A percentile compares a stretch with the other conserved stretches of the same genome.
Conservation (phyloP, 495 filamentous ascomycete species). For the Penicillium cosmopolitanum region DNA sequence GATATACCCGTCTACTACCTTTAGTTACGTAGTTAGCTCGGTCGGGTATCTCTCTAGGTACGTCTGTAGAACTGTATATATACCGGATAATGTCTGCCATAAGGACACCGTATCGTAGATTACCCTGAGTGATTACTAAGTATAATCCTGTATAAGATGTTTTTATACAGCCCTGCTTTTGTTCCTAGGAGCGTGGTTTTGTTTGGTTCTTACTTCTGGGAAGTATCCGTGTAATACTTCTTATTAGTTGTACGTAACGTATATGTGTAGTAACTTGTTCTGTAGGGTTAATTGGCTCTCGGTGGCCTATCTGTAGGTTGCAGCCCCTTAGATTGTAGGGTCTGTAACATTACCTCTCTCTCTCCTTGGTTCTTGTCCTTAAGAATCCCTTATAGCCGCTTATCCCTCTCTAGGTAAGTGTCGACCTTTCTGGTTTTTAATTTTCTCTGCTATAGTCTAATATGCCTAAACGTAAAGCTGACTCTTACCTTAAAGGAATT, state of each 20-base stretch:
- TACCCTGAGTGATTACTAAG: background rate
- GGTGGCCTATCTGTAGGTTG: slow-evolving; percentile 1
- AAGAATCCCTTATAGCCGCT: too few species aligned
- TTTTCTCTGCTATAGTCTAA: too few species aligned
- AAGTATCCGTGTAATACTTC: background rate
- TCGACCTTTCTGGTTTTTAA: too few species aligned
- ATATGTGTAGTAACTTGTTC: background rate
- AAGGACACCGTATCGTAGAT: background rate
- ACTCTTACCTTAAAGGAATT: background rate
- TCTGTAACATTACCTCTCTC: too few species aligned
- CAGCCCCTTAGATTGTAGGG: background rate
- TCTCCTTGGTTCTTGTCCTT: too few species aligned
- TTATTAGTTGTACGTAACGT: background rate
- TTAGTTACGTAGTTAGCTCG: too few species aligned
- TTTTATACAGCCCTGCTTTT: background rate
- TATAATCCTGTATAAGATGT: too few species aligned
- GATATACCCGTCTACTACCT: too few species aligned
- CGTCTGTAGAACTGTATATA: background rate
- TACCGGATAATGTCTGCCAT: background rate
- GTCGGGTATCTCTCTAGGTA: background rate
- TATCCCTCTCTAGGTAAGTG: too few species aligned
- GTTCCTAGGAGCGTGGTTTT: background rate
- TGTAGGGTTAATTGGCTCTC: background rate
- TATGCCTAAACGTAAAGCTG: background rate
- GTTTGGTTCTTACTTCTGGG: background rate